Evolutionary conservation across 495 filamentous ascomycete genomes (phyloP).

Genomic region (Parathielavia appendiculata): DNA sequence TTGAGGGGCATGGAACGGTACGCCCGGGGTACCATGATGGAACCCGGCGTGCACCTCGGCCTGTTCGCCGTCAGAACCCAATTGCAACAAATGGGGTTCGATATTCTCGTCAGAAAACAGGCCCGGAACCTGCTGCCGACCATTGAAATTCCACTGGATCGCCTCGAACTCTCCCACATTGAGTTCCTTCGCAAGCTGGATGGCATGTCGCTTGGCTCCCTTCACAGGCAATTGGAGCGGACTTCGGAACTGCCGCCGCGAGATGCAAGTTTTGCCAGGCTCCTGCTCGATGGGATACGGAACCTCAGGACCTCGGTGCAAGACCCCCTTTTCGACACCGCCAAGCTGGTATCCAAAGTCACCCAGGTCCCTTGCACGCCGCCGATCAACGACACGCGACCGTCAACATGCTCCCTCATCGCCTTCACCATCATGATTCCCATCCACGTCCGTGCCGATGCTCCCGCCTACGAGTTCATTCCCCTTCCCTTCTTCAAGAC

Average conservation of each 20-base stretch:
- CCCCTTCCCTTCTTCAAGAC: constrained; percentile 49
- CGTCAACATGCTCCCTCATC: constrained; percentile 37
- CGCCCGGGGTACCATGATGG: constrained; percentile 47
- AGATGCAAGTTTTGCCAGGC: constrained; percentile 30
- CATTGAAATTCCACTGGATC: constrained; percentile 51
- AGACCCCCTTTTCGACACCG: constrained; percentile 42
- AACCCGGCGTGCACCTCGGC: constrained; percentile 67
- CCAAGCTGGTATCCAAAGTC: constrained; percentile 36
- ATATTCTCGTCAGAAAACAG: constrained; percentile 64
- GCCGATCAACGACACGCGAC: constrained; percentile 18
- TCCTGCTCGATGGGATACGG: constrained; percentile 35
- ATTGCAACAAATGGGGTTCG: constrained; percentile 59
- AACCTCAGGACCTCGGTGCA: constrained; percentile 37
- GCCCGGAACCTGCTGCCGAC: constrained; percentile 64
- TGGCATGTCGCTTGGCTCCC: constrained; percentile 49
- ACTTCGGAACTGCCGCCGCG: constrained; percentile 28
- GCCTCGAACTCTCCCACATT: constrained; percentile 54
- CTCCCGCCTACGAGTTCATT: constrained; percentile 38
- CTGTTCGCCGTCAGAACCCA: constrained; percentile 69
- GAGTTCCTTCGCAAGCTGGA: constrained; percentile 55
- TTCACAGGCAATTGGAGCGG: constrained; percentile 45
- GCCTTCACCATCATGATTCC: constrained; percentile 43
- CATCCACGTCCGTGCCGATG: constrained; percentile 33
- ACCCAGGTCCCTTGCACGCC: constrained; percentile 39
- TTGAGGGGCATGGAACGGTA: constrained; percentile 60